A percentile compares a stretch with the other conserved stretches of the same genome.
These are phyloP conservation scores for Ensete glaucum DNA, from an alignment of 176 grass and related monocot genomes.

Conservation along the genomic window DNA sequence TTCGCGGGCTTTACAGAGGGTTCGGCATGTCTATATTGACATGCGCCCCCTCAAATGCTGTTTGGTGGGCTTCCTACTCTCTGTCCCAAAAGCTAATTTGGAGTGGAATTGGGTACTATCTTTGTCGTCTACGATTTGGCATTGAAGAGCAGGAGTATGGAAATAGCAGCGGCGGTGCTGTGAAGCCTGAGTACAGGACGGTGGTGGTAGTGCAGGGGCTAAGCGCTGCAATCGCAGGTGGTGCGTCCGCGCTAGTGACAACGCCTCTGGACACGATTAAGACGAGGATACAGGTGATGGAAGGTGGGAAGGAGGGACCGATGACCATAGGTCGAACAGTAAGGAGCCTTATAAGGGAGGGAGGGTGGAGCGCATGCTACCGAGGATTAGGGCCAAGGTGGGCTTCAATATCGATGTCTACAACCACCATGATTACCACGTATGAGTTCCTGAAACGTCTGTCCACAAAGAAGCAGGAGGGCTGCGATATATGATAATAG, in stretches of 20 bases:
- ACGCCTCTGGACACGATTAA: conserved; percentile 16
- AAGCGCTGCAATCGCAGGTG: conserved; percentile 11
- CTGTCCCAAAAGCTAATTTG: conserved; percentile 14
- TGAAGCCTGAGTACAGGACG: conserved; percentile 7
- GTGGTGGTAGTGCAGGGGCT: conserved; percentile 12
- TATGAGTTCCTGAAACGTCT: conserved; percentile 17
- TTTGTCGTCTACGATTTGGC: neutral
- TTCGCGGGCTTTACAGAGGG: conserved; percentile 13
- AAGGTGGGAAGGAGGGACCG: conserved; percentile 5
- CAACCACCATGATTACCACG: conserved; percentile 13
- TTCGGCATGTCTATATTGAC: conserved; percentile 18
- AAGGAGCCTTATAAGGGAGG: conserved; percentile 9
- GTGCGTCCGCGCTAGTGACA: conserved; percentile 9
- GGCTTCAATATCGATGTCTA: conserved; percentile 16
- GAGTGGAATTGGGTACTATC: conserved; percentile 13
- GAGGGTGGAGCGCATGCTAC: conserved; percentile 15
- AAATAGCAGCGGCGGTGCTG: neutral
- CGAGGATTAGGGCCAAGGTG: conserved; percentile 19
- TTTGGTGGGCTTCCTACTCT: conserved; percentile 20
- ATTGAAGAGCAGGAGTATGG: neutral
- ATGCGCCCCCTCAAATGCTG: conserved; percentile 12
- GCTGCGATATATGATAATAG: neutral
- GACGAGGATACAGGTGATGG: conserved; percentile 14
- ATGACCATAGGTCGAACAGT: conserved; percentile 3
- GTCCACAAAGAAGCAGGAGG: conserved; percentile 8